Evolutionary conservation across 2,329 filamentous ascomycete species (phyloP).

Genomic region (Clonostachys solani): DNA sequence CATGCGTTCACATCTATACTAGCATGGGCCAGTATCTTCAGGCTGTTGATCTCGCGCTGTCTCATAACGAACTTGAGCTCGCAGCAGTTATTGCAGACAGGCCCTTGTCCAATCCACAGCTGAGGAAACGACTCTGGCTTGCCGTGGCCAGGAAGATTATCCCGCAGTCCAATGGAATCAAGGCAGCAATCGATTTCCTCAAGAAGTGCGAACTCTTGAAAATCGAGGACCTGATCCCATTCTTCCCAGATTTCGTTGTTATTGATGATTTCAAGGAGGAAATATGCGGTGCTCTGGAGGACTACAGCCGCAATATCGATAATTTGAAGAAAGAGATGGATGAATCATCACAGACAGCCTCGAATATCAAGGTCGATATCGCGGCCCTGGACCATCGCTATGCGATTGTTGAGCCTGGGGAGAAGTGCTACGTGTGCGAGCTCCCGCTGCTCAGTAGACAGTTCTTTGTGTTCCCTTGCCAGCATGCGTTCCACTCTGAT

Average conservation of each 20-base stretch:
- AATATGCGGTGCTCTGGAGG: slow-evolving; percentile 89
- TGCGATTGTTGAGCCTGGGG: slow-evolving; percentile 93
- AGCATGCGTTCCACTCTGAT: slow-evolving; percentile 96
- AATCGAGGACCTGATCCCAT: slow-evolving; percentile 95
- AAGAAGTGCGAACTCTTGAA: slow-evolving; percentile 86
- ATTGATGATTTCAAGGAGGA: slow-evolving; percentile 99
- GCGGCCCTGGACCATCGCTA: slow-evolving; percentile 82
- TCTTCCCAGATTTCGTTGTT: slow-evolving; percentile 97
- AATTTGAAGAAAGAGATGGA: slow-evolving; percentile 91
- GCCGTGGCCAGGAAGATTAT: slow-evolving; percentile 95
- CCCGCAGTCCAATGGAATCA: slow-evolving; percentile 80
- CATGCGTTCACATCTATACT: slow-evolving; percentile 95
- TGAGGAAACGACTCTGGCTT: slow-evolving; percentile 94
- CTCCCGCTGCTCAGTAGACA: slow-evolving; percentile 83
- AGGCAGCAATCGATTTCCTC: slow-evolving; percentile 87
- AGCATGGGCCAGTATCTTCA: slow-evolving; percentile 93
- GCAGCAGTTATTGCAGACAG: slow-evolving; percentile 86
- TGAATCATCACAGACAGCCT: slow-evolving; percentile 80
- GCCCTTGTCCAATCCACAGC: slow-evolving; percentile 69
- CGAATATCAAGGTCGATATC: slow-evolving; percentile 88
- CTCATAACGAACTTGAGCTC: slow-evolving; percentile 85
- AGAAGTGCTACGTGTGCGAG: slow-evolving; percentile 86
- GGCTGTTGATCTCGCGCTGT: slow-evolving; percentile 87
- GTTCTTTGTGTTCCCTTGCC: slow-evolving; percentile 98
- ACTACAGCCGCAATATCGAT: slow-evolving; percentile 90